Evolutionary conservation across 345 rosid species (phyloP).

Genomic region (Linum tenue): DNA sequence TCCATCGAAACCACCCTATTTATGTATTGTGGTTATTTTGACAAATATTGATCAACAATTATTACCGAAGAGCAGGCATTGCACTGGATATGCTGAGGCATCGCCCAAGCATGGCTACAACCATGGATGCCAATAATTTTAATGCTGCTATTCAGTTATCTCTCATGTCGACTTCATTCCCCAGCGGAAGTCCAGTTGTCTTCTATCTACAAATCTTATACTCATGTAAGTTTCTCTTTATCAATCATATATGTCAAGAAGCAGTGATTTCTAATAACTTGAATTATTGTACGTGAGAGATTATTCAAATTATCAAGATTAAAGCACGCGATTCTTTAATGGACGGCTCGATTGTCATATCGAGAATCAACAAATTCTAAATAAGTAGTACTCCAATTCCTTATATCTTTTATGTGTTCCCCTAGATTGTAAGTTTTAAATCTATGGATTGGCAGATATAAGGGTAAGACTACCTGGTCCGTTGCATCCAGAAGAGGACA

Average conservation of each 20-base stretch:
- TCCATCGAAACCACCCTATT: no score
- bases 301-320: no score
- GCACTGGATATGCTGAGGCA: conserved; percentile 24
- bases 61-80: conserved; percentile 14
- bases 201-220: conserved; percentile 17
- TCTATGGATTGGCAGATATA: not conserved
- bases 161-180: conserved; percentile 19
- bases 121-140: conserved; percentile 20
- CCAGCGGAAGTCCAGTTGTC: conserved; percentile 11
- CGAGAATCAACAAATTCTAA: no score
- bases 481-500: not conserved
- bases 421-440: not conserved
- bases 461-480: not conserved
- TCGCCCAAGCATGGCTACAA: conserved; percentile 24
- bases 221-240: conserved; percentile 11
- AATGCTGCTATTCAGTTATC: conserved; percentile 31
- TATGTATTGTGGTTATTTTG: no score
- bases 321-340: no score
- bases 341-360: no score
- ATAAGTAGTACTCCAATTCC: no score
- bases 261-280: no score
- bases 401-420: not conserved
- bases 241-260: no score
- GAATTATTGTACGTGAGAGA: no score
- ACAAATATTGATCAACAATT: no score